These are phyloP conservation scores for Picea glauca DNA, from an alignment of 75 land plant genomes.

Conservation along the genomic window DNA sequence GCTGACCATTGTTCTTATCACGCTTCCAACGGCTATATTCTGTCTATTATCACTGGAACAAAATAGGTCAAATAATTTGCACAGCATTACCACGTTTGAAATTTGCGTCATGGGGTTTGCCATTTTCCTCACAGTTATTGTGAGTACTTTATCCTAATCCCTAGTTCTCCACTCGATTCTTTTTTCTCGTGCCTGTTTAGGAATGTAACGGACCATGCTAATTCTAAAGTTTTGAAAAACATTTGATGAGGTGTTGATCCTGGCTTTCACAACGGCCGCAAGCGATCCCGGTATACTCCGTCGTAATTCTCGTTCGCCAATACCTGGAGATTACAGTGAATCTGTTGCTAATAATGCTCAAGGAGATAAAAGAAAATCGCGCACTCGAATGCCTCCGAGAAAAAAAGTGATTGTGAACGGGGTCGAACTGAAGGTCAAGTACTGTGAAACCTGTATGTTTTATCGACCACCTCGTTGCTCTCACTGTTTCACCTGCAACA, in stretches of 20 bases:
- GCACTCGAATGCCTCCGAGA: slow-evolving; percentile 31
- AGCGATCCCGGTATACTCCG: slow-evolving; percentile 70
- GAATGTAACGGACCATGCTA: neutral
- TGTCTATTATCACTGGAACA: slow-evolving; percentile 10
- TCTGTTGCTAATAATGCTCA: slow-evolving; percentile 19
- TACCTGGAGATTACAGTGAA: slow-evolving; percentile 21
- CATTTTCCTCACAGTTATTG: slow-evolving; percentile 10
- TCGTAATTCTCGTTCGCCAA: slow-evolving; percentile 37
- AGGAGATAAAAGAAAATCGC: slow-evolving; percentile 14
- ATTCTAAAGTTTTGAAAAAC: neutral
- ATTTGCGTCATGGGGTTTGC: slow-evolving; percentile 13
- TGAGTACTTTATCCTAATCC: neutral
- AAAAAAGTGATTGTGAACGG: slow-evolving; percentile 67
- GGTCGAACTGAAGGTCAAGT: slow-evolving; percentile 50
- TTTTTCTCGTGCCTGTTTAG: neutral
- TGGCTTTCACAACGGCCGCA: slow-evolving; percentile 45
- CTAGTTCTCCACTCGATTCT: neutral
- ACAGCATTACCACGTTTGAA: neutral
- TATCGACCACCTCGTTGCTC: slow-evolving; percentile 31
- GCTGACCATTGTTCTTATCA: slow-evolving; percentile 25
- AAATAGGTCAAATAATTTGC: neutral
- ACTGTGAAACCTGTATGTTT: slow-evolving; percentile 60
- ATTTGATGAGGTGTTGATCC: slow-evolving; percentile 15
- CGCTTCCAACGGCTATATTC: slow-evolving; percentile 26
- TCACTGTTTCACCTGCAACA: slow-evolving; percentile 52